Base-by-base conservation (phyloP, 371 early-diverging fungal genomes). In the Furculomyces boomerangus region DNA sequence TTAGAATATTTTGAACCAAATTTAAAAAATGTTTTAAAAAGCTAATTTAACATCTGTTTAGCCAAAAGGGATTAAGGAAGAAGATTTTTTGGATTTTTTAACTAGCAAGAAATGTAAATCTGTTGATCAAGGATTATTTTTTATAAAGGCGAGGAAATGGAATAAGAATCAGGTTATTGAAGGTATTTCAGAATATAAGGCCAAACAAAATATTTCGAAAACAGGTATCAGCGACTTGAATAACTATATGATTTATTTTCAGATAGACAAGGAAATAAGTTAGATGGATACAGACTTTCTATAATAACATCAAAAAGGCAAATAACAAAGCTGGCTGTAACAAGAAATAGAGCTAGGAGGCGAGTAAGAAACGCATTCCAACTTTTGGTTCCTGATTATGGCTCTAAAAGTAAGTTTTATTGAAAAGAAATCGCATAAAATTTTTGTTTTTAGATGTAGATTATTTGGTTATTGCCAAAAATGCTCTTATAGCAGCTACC, bases 331-430 rank as follows among this genome's bases (percentile, higher is more conserved):
- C 52, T 51, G n/a, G 52, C 52, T 51, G 37, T 35, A 13, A 26
- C 31, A 10, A 51, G 52, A 35, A 51, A 51, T 37, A 51, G 52
- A 20, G 29, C 31, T 51, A 3, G 52, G 31, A 51, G 52, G 26
- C 27, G 39, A 32, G 31, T 51, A 28, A 51, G 37, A 32, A 35
- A 51, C 5, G 30, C 31, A 2, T 35, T 51, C 22, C 52, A 51
- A 26, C 25, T 8, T 7, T 13, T 20, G 7, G 35, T 10, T 7
- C 30, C 37, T 25, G 52, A 51, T n/a, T 18, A 32, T 30, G 52
- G 18, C 5, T 16, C 7, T 14, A 35, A 3, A 22, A 24, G 52
- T 51, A 51, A 30, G 18, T 24, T 39, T 39, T 39, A 14, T 39
- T 39, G n/a, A n/a, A 14, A n/a, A 14, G 10, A 14, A 10, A 10